Base-by-base conservation (phyloP, 106 monocot genomes). In the Apostasia ramifera region DNA sequence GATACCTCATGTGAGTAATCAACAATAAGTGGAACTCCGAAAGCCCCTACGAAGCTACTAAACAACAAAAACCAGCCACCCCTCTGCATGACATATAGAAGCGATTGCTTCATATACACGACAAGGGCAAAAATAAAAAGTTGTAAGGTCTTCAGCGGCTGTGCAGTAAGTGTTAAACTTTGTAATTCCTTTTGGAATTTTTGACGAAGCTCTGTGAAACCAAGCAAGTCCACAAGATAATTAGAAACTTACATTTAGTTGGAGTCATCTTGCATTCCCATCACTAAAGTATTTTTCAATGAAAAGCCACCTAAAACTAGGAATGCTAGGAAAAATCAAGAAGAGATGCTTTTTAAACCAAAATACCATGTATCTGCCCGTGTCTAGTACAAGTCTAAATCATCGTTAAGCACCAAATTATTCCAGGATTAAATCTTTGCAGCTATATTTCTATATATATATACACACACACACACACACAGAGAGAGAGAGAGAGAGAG, bases 1-100 rank as follows among this genome's bases (percentile, higher is more conserved):
- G 43, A 59, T 89, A 95, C 95, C 88, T 82, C 80, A 55, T 91
- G 91, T 64, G 85, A 81, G 11, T 83, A 87, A 66, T 86, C 88
- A 77, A 78, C 49, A 63, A 75, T 8, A n/a, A 83, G 53, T 12
- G 91, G 81, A 61, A 79, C 11, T 42, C 80, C 76, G 68, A 67
- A 40, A 48, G 61, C 66, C 40, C 71, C 62, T 56, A 84, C 12
- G 8, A 84, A 54, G 42, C 73, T 63, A 64, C 69, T 74, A 44
- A 83, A 66, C n/a, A 82, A 45, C 46, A 78, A 45, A 58, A 84
- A 74, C 76, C 80, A 75, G 66, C 58, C 66, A 68, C 81, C 76
- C 52, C 79, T 83, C 11, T 42, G 71, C 38, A 84, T 47, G 55
- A 86, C 5, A 81, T 80, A 95, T n/a, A 74, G 39, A 78, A 82